Base-by-base conservation (phyloP, 148 eudicot species). In the Diospyros lotus region DNA sequence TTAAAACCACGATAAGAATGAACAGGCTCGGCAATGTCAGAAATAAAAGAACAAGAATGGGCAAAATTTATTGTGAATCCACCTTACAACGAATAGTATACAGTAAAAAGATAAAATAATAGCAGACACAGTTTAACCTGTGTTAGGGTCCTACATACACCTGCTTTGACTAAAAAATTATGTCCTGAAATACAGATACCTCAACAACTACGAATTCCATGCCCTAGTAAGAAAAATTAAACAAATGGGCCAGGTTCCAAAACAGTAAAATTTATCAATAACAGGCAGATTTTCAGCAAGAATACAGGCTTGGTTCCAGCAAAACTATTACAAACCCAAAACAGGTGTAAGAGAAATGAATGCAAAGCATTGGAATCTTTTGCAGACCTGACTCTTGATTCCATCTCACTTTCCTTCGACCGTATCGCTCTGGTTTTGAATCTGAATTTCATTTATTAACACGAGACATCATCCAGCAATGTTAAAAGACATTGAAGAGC, bases 371-470 rank as follows among this genome's bases (percentile, higher is more conserved):
- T 18, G 50, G 13, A 5, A 13, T 56, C 9, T 56, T 56, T 13
- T 6, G 28, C 17, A 15, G 15, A 56, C 17, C 28, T 83, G 82
- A 56, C 13, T 5, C 18, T 5, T 2, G 59, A 56, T n/a, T 18
- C 41, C 41, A 60, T 0, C 64, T 6, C 64, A 3, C 60, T 56
- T 12, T 60, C 64, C 4, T 73, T 69, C 62, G 73, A 46, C 54
- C 70, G 51, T 12, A 71, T 69, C 56, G 71, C 66, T 46, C 74
- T 56, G 75, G 53, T 75, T 58, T 76, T 39, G 69, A 79, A 73
- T 69, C 89, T 86, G 82, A 64, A 77, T 53, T 63, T 76, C 77
- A 77, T 15, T 58, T 61, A 63, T 70, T 50, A n/a, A 5, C 71
- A 69, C 9, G 58, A 28, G 28, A n/a, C 43, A 61, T 58, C 3